phyloP scores from a whole-genome alignment of 2,329 filamentous ascomycete species.

The Beauveria varroae region DNA sequence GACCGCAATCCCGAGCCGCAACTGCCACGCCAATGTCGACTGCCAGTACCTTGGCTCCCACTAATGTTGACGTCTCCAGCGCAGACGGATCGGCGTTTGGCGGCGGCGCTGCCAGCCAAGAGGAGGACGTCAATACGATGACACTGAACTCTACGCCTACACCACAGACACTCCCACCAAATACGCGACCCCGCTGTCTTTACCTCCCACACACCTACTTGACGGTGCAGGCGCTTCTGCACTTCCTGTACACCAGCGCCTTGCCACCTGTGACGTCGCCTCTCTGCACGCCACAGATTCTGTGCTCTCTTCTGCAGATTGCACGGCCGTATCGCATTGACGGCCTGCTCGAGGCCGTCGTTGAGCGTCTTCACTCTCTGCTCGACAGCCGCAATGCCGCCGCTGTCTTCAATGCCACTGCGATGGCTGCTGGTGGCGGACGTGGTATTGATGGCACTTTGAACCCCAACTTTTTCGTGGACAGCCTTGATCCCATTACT shows the following conservation, averaged over 20 bases:
- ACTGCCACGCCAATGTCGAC: conserved; percentile 41
- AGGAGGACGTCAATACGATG: conserved; percentile 34
- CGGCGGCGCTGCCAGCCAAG: conserved; percentile 25
- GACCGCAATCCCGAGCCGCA: conserved; percentile 51
- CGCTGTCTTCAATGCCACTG: conserved; percentile 94
- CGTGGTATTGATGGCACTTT: conserved; percentile 65
- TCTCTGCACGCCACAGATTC: conserved; percentile 87
- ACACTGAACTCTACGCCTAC: conserved; percentile 49
- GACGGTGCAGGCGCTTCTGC: conserved; percentile 81
- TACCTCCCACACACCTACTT: conserved; percentile 90
- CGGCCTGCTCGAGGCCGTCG: conserved; percentile 83
- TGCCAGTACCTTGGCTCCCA: conserved; percentile 32
- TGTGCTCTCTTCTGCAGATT: conserved; percentile 90
- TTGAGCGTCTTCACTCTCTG: conserved; percentile 81
- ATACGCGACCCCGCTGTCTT: conserved; percentile 71
- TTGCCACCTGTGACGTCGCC: conserved; percentile 68
- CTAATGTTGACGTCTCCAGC: conserved; percentile 38
- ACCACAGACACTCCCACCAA: conserved; percentile 48
- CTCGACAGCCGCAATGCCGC: conserved; percentile 92
- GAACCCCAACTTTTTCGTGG: conserved; percentile 56
- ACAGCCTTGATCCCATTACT: conserved; percentile 36
- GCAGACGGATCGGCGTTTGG: conserved; percentile 25
- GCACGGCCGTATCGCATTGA: conserved; percentile 90
- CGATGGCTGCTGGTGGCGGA: conserved; percentile 93
- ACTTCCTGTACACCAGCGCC: conserved; percentile 89